Evolutionary conservation across 192 early-diverging fungal genomes (phyloP).

Genomic region (Backusella liffmaniae): DNA sequence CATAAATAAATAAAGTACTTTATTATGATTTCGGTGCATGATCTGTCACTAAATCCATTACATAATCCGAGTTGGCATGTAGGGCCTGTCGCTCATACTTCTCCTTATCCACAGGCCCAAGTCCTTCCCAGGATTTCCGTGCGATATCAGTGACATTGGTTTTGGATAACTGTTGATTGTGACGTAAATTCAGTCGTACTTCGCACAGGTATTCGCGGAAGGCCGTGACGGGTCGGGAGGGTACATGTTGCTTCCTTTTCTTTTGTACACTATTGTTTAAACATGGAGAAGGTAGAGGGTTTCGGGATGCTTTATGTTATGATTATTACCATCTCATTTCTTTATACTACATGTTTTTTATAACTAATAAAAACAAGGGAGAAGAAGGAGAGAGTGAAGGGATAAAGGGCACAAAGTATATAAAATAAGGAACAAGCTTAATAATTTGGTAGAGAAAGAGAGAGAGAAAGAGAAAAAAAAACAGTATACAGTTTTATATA

Average conservation of each 20-base stretch:
- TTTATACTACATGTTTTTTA: not conserved
- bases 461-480: not conserved
- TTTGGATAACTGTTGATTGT: not conserved
- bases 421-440: not conserved
- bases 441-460: not conserved
- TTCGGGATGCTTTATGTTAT: not conserved
- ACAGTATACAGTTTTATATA: not conserved
- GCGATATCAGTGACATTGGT: not conserved
- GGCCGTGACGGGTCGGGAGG: not conserved
- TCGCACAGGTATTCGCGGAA: not conserved
- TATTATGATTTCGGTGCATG: not conserved
- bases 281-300: not conserved
- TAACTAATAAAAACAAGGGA: not conserved
- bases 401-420: too few relatives aligned
- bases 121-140: not conserved
- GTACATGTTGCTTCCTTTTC: constrained; percentile 1
- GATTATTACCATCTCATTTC: not conserved
- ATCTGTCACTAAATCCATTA: not conserved
- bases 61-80: constrained; percentile 14
- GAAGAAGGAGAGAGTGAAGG: not conserved
- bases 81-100: constrained; percentile 10
- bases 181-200: not conserved
- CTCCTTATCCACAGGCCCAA: not conserved
- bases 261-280: not conserved
- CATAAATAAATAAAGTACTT: not conserved